Base-by-base conservation (phyloP, 768 basidiomycete species). In the Termitomyces sp. region DNA sequence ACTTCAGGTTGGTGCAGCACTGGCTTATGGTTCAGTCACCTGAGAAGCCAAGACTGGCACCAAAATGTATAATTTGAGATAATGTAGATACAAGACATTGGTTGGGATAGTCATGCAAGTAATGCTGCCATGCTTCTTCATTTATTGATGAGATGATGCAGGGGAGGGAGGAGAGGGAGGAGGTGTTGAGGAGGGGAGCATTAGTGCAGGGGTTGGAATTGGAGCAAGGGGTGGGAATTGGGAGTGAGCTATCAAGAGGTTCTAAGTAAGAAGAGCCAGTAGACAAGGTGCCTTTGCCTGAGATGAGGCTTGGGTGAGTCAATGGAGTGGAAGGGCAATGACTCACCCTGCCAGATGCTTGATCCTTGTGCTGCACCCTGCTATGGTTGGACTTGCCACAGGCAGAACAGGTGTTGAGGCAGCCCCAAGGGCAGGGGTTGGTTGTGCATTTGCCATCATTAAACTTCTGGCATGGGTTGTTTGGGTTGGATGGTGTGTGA, bases 31-130 rank as follows among this genome's bases (percentile, higher is more conserved):
- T 41, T 0, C 8, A 39, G 11, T 56, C 52, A 7, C 63, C 66
- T 1, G 51, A 56, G 46, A 69, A 70, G 5, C 71, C 67, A 54
- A 69, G 60, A 42, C 62, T 63, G 10, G 66, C 66, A 46, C 71
- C 67, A 53, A 59, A 61, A 3, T 51, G 28, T 27, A 72, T 71
- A 25, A 71, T 71, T 37, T 68, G 55, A 12, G 66, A 39, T 37
- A 72, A 30, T 1, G 64, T 53, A n/a, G 50, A 32, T 55, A 70
- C 70, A 62, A 71, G 68, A 0, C 12, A 32, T 6, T 43, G 59
- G 55, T 70, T 61, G 6, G 69, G 69, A 45, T 72, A 72, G 19
- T 70, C 66, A 3, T 5, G 30, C 30, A 72, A 42, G 42, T 63
- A 66, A 48, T 51, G 52, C 0, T 42, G 41, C 70, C 69, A 72